A percentile compares a stretch with the other conserved stretches of the same genome.
These are phyloP conservation scores for Pseudopyrenochaeta lycopersici DNA, from an alignment of 2,329 filamentous ascomycete species.

Conservation along the genomic window DNA sequence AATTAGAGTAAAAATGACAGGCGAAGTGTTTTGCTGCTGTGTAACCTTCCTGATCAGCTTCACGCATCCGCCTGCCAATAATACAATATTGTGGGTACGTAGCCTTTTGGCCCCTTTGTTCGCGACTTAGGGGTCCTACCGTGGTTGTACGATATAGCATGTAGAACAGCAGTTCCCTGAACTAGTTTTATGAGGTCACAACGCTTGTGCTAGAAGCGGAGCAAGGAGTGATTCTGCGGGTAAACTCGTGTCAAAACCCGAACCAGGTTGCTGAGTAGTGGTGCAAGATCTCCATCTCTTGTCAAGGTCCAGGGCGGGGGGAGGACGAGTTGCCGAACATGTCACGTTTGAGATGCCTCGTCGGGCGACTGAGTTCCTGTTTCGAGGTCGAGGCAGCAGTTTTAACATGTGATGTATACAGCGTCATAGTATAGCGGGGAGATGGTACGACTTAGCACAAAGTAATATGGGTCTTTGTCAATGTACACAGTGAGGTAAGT, in stretches of 20 bases:
- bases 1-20: too few relatives aligned
- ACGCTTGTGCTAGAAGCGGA: not conserved
- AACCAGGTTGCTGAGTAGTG: not conserved
- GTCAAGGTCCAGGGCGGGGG: not conserved
- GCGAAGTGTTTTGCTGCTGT: too few relatives aligned
- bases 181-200: not conserved
- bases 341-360: constrained; percentile 7
- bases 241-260: not conserved
- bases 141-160: too few relatives aligned
- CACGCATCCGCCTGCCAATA: too few relatives aligned
- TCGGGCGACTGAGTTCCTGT: not conserved
- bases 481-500: too few relatives aligned
- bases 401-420: not conserved
- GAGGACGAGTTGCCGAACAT: not conserved
- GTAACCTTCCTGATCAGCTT: not conserved
- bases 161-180: too few relatives aligned
- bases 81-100: too few relatives aligned
- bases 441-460: not conserved
- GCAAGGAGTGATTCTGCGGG: not conserved
- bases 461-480: too few relatives aligned
- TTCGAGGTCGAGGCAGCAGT: not conserved
- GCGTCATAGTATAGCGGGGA: not conserved
- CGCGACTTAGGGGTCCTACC: too few relatives aligned
- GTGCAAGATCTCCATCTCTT: not conserved
- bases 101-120: too few relatives aligned